Percentiles rank a stretch among this genome's conserved stretches.
Conservation (phyloP, 1,139 yeast species). For the Maudiozyma humilis region DNA sequence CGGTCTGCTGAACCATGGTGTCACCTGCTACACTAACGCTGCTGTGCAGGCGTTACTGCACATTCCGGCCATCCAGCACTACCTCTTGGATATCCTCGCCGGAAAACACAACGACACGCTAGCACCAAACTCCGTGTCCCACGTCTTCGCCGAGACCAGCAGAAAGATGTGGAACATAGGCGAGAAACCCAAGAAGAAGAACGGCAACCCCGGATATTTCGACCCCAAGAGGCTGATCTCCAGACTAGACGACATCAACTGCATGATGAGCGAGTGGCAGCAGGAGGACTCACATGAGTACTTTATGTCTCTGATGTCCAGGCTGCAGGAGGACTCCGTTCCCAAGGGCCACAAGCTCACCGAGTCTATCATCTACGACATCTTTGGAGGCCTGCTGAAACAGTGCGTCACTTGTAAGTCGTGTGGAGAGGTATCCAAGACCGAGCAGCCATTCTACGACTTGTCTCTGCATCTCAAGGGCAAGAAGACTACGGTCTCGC, state of each 20-base stretch:
- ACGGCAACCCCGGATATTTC: constrained; percentile 36
- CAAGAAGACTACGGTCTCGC: constrained; percentile 26
- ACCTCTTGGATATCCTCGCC: constrained; percentile 54
- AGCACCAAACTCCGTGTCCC: constrained; percentile 55
- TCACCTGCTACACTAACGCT: constrained; percentile 92
- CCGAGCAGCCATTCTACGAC: constrained; percentile 92
- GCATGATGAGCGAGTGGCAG: constrained; percentile 95
- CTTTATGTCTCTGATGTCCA: constrained; percentile 79
- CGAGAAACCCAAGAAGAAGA: constrained; percentile 31
- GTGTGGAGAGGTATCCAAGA: constrained; percentile 75
- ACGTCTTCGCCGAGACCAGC: constrained; percentile 63
- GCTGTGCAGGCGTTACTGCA: constrained; percentile 88
- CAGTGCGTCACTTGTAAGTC: constrained; percentile 77
- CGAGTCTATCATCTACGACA: constrained; percentile 76
- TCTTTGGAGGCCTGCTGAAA: constrained; percentile 82
- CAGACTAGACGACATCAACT: constrained; percentile 75
- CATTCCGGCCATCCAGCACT: constrained; percentile 84
- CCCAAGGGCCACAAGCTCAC: constrained; percentile 81
- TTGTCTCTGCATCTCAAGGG: constrained; percentile 62
- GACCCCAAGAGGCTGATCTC: constrained; percentile 70
- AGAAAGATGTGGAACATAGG: constrained; percentile 53
- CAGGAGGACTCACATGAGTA: constrained; percentile 98
- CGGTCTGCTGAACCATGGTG: constrained; percentile 86
- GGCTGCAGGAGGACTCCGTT: constrained; percentile 85
- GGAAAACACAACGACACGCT: constrained; percentile 43